phyloP scores from a whole-genome alignment of 2,329 filamentous ascomycete genomes.

The Colletotrichum sp. region DNA sequence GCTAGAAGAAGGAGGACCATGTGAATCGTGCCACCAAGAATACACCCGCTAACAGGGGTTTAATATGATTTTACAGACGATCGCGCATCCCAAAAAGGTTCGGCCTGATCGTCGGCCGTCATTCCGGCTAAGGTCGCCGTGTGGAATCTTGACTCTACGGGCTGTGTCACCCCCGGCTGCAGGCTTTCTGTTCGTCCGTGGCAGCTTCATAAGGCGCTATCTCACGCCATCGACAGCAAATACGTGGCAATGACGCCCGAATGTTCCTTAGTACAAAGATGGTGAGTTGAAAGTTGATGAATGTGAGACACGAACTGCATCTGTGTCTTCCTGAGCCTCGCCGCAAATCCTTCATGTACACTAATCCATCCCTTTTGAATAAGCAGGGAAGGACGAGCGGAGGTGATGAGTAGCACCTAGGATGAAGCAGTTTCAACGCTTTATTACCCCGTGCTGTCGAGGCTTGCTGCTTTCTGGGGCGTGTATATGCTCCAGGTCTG shows the following conservation, averaged over 20 bases:
- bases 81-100: fast-evolving
- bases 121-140: not conserved
- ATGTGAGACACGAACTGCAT: not conserved
- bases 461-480: fast-evolving
- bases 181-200: not conserved
- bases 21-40: not conserved
- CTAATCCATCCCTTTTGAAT: too few species aligned
- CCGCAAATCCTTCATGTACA: not conserved
- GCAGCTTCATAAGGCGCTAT: fast-evolving
- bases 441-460: fast-evolving
- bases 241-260: too few species aligned
- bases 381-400: too few species aligned
- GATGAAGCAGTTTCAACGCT: fast-evolving
- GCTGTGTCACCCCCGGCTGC: not conserved
- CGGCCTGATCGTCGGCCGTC: not conserved
- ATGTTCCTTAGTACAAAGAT: too few species aligned
- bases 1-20: not conserved
- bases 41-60: not conserved
- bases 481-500: not conserved
- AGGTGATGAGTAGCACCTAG: fast-evolving
- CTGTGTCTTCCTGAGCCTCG: fast-evolving
- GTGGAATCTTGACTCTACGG: not conserved
- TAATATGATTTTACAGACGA: not conserved
- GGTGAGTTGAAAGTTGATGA: fast-evolving
- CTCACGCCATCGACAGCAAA: not conserved